Evolutionary conservation across 163 green algal species (phyloP).

Genomic region (Volvox carteri): DNA sequence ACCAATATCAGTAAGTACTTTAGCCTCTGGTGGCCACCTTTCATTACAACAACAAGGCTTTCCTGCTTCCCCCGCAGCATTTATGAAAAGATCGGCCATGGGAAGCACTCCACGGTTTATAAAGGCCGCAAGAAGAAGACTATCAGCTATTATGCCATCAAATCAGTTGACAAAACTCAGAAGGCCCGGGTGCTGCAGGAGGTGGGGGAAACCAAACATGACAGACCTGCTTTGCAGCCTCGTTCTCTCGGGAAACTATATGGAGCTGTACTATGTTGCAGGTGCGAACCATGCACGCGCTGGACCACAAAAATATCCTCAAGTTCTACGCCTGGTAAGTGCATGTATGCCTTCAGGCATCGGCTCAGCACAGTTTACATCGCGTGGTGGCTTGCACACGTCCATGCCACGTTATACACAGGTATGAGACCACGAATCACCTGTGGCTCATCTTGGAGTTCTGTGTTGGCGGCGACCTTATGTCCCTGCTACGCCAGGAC

Average conservation of each 20-base stretch:
- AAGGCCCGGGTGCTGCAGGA: slow-evolving; percentile 92
- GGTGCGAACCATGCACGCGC: slow-evolving; percentile 86
- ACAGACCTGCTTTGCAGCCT: neutral
- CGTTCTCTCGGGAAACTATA: neutral
- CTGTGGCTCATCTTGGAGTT: slow-evolving; percentile 98
- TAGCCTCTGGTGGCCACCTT: neutral
- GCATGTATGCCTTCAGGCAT: neutral
- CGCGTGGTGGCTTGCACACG: neutral
- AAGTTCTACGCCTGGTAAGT: slow-evolving; percentile 92
- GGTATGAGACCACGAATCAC: slow-evolving; percentile 98
- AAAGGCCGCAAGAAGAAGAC: slow-evolving; percentile 95
- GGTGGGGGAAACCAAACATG: slow-evolving; percentile 66
- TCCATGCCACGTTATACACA: slow-evolving; percentile 58
- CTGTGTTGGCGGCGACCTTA: slow-evolving; percentile 95
- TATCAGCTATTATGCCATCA: slow-evolving; percentile 97
- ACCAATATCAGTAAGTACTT: slow-evolving; percentile 53
- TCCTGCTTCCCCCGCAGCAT: slow-evolving; percentile 66
- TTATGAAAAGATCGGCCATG: slow-evolving; percentile 92
- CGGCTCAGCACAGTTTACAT: neutral
- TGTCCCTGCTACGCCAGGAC: slow-evolving; percentile 86
- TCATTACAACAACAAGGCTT: neutral
- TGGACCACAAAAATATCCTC: slow-evolving; percentile 92
- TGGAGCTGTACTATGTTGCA: slow-evolving; percentile 40
- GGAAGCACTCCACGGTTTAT: slow-evolving; percentile 93
- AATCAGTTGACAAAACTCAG: slow-evolving; percentile 91